Base-by-base conservation (phyloP, 306 rosid species). In the Clitoria ternatea region DNA sequence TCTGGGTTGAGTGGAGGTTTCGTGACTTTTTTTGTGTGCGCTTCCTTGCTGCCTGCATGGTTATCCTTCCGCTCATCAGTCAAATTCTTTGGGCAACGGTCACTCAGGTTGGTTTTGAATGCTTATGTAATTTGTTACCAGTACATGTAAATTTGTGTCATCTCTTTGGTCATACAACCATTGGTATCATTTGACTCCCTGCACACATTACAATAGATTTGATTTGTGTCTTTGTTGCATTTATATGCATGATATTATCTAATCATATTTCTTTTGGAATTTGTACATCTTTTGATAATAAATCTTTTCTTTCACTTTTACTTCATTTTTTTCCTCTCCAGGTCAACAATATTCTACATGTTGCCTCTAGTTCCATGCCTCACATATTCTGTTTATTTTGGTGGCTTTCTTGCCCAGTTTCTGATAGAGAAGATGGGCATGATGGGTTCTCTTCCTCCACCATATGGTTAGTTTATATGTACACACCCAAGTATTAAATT, bases 371-470 rank as follows among this genome's bases (percentile, higher is more conserved):
- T 95, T 82, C 99, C 99, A 62, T 81, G 81, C 81, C 78, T 95
- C 48, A 82, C 86, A 14, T 91, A 91, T 74, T 71, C 88, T 61
- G 96, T 89, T 66, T 95, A 91, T 83, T 95, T 91, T 76, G 96
- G 96, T 66, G 99, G 92, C 61, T 85, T 91, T 81, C 86, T 95
- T 80, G 42, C 81, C 66, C 96, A 91, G 81, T 95, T 95, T 84
- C 26, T 89, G 69, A 83, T 91, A 14, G 99, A 95, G 87, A 91
- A 89, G 91, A 87, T 86, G 95, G 99, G 99, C 65, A 95, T 95
- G 99, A 89, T 91, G 99, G 99, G 99, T 61, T 83, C 92, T 56
- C 70, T 87, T 88, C 96, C 99, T 80, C 89, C 83, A 47, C 97
- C 99, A 24, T 91, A 75, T 73, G 99, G 99, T 95, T 50, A 83